Evolutionary conservation across 257 asterid genomes (phyloP).

Genomic region (Solanum commersonii): DNA sequence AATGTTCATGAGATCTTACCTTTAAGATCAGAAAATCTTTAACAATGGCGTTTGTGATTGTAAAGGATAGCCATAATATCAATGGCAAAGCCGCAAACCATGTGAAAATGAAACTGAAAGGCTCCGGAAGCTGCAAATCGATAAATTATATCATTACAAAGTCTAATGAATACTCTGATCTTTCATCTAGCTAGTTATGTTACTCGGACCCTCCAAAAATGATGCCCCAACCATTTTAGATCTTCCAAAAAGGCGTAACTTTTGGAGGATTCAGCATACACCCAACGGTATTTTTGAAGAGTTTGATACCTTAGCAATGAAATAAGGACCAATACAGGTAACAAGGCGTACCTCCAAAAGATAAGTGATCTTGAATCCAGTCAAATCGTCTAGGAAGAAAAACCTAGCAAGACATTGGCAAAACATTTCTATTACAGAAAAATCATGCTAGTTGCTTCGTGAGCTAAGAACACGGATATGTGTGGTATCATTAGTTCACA

Average conservation of each 20-base stretch:
- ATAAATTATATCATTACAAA: neutral
- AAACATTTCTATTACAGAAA: neutral
- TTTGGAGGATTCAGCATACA: neutral
- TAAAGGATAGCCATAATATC: conserved; percentile 62
- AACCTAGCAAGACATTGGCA: conserved; percentile 36
- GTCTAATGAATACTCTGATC: neutral
- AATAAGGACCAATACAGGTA: neutral
- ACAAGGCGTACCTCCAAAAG: conserved; percentile 66
- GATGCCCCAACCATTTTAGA: neutral
- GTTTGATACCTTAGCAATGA: neutral
- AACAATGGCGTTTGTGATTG: conserved; percentile 53
- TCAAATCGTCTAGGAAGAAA: conserved; percentile 91
- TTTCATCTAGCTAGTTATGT: neutral
- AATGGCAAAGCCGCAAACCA: conserved; percentile 95
- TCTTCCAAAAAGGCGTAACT: neutral
- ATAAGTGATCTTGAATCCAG: conserved; percentile 88
- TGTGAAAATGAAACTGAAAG: conserved; percentile 93
- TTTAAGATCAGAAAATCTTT: conserved; percentile 75
- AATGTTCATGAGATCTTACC: conserved; percentile 24
- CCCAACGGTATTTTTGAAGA: neutral
- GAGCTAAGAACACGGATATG: neutral
- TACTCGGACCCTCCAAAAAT: neutral
- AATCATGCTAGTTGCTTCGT: neutral
- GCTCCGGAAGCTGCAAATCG: conserved; percentile 86
- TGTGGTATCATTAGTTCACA: neutral